Evolutionary conservation across 805 yeast species (phyloP).

Genomic region (Torulaspora indica): DNA sequence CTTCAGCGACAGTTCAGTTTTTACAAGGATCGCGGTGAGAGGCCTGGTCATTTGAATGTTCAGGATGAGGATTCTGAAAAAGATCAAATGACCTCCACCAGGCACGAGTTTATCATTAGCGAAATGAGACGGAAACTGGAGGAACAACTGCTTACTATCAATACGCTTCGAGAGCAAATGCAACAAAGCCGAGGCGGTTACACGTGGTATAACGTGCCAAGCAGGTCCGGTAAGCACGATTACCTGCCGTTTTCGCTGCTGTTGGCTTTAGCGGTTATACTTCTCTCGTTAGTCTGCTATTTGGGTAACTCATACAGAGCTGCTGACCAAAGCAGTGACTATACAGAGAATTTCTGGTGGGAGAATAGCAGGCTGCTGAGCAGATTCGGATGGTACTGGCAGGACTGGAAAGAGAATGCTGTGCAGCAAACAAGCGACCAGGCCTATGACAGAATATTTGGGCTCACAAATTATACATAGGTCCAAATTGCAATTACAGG

Average conservation of each 20-base stretch:
- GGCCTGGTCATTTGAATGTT: slow-evolving; percentile 2
- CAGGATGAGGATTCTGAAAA: background rate
- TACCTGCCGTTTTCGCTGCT: background rate
- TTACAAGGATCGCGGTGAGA: slow-evolving; percentile 25
- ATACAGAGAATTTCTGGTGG: slow-evolving; percentile 24
- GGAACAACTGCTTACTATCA: slow-evolving; percentile 29
- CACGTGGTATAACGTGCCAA: slow-evolving; percentile 4
- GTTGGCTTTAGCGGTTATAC: background rate
- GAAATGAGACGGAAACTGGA: slow-evolving; percentile 30
- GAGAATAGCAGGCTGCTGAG: slow-evolving; percentile 19
- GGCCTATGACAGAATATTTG: slow-evolving; percentile 26
- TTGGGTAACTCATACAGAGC: background rate
- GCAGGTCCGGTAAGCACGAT: background rate
- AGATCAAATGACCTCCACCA: slow-evolving; percentile 11
- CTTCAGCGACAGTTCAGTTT: slow-evolving; percentile 29
- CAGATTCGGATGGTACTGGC: slow-evolving; percentile 22
- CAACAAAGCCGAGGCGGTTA: slow-evolving; percentile 10
- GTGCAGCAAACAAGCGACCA: slow-evolving; percentile 4
- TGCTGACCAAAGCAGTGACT: background rate
- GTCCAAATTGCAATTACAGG: background rate
- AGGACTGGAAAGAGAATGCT: slow-evolving; percentile 14
- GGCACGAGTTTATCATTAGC: slow-evolving; percentile 29
- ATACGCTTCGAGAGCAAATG: slow-evolving; percentile 21
- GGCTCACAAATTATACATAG: slow-evolving; percentile 12
- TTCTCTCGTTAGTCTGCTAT: background rate